These are phyloP conservation scores for Candida sonorensis DNA, from an alignment of 805 yeast genomes.

Conservation along the genomic window DNA sequence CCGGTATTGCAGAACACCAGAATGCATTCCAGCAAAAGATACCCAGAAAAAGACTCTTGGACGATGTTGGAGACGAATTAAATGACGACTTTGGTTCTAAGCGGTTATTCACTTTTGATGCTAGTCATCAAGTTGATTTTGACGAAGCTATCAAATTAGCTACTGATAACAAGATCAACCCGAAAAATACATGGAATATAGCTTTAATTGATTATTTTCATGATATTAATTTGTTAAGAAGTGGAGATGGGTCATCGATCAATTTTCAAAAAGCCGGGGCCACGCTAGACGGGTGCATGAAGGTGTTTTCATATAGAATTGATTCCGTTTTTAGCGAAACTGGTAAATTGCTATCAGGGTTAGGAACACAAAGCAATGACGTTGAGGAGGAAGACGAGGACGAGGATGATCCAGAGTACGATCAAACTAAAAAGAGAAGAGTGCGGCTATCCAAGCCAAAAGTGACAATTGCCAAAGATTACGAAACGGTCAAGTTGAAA, in stretches of 20 bases:
- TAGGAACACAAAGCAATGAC: constrained; percentile 37
- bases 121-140: constrained; percentile 13
- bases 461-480: too few species aligned
- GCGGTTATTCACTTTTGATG: too few species aligned
- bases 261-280: constrained; percentile 40
- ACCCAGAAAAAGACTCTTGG: constrained; percentile 4
- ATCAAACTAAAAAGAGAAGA: constrained; percentile 22
- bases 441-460: too few species aligned
- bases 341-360: constrained; percentile 53
- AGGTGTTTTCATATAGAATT: constrained; percentile 41
- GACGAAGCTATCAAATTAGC: constrained; percentile 20
- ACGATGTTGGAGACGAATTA: constrained; percentile 2
- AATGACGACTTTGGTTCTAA: too few species aligned
- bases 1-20: too few species aligned
- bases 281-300: constrained; percentile 48
- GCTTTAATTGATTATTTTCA: constrained; percentile 47
- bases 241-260: constrained; percentile 36
- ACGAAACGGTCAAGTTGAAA: constrained; percentile 44
- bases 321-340: constrained; percentile 32
- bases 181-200: constrained; percentile 43
- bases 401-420: constrained; percentile 20
- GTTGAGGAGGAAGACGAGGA: constrained; percentile 16
- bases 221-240: constrained; percentile 38
- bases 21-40: too few species aligned
- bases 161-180: constrained; percentile 37